Evolutionary conservation across 176 grass and related monocot genomes (phyloP).

Genomic region (Triticum turgidum): DNA sequence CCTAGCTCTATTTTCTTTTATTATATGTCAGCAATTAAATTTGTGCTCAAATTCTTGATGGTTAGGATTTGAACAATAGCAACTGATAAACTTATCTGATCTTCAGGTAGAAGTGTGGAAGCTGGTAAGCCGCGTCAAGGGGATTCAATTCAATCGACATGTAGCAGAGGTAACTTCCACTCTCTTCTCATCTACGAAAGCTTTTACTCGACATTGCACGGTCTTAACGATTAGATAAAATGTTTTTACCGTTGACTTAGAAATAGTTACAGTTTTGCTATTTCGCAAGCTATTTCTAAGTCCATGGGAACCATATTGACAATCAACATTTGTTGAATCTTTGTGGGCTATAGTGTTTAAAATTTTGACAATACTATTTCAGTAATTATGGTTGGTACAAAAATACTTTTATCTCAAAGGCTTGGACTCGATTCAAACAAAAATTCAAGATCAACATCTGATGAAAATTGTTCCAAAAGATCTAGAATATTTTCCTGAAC

Average conservation of each 20-base stretch:
- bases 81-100: background rate
- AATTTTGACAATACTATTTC: background rate
- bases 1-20: background rate
- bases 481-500: background rate
- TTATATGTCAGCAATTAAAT: background rate
- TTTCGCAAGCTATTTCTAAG: too few species aligned
- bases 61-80: background rate
- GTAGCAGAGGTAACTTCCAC: background rate
- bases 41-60: background rate
- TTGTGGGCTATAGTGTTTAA: background rate
- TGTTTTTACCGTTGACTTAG: too few species aligned
- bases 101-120: background rate
- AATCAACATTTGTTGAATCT: background rate
- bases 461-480: background rate
- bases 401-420: too few species aligned
- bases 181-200: background rate
- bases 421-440: too few species aligned
- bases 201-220: too few species aligned
- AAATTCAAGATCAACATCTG: background rate
- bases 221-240: too few species aligned
- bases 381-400: background rate
- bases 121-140: background rate
- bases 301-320: background rate
- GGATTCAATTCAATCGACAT: background rate
- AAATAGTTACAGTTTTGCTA: background rate